Evolutionary conservation across 176 grass and related monocot species (phyloP).

Genomic region (Avena atlantica): DNA sequence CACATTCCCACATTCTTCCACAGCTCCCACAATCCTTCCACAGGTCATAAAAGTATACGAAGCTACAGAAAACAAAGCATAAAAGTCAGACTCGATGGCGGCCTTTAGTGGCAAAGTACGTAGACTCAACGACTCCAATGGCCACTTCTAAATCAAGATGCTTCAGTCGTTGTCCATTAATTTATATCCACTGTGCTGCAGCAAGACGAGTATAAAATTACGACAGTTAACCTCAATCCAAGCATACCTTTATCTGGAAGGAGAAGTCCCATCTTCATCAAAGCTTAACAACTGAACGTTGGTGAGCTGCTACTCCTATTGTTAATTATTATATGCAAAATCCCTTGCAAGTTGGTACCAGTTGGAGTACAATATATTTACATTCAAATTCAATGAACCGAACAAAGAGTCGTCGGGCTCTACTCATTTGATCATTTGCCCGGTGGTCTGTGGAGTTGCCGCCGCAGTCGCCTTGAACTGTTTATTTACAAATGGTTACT

Average conservation of each 20-base stretch:
- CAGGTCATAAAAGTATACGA: not conserved
- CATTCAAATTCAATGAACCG: not conserved
- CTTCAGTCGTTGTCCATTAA: not conserved
- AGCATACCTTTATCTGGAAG: not conserved
- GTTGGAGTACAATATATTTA: not conserved
- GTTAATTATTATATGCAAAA: not conserved
- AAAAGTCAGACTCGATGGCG: too few relatives aligned
- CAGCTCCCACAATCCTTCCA: too few relatives aligned
- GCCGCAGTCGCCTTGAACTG: not conserved
- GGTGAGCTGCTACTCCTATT: not conserved
- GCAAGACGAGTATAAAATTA: not conserved
- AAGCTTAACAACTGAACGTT: not conserved
- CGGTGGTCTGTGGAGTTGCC: not conserved
- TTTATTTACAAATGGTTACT: not conserved
- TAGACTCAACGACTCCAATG: not conserved
- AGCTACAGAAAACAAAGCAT: not conserved
- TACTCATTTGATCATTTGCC: not conserved
- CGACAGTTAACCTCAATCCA: not conserved
- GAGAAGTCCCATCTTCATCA: not conserved
- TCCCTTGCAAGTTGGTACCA: not conserved
- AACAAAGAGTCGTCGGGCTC: not conserved
- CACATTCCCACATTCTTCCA: too few relatives aligned
- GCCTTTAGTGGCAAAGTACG: not conserved
- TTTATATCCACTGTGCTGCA: not conserved
- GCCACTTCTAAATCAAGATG: not conserved